Conservation (phyloP, 2,329 filamentous ascomycete species). For the Penicillium sp. region DNA sequence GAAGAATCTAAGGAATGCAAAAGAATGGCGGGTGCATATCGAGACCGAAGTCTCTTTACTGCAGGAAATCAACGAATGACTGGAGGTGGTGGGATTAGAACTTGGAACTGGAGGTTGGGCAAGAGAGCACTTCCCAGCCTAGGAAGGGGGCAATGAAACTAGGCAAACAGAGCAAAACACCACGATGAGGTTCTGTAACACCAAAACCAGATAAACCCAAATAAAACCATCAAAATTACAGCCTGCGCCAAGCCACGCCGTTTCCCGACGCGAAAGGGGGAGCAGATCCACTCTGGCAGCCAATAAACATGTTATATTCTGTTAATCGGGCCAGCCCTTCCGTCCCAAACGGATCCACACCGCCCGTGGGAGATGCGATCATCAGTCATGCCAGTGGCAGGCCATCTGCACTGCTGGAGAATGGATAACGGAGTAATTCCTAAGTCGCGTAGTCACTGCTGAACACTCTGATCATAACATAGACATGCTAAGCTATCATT, state of each 20-base stretch:
- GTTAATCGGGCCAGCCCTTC: neutral
- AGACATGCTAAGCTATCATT: neutral
- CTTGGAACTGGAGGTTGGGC: neutral
- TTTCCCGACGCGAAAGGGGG: slow-evolving; percentile 10
- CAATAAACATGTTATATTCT: neutral
- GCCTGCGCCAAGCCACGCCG: slow-evolving; percentile 7
- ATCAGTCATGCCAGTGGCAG: slow-evolving; percentile 1
- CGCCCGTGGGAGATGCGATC: slow-evolving; percentile 6
- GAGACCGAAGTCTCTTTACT: slow-evolving; percentile 18
- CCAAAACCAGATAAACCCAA: neutral
- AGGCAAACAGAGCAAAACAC: neutral
- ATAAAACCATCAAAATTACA: slow-evolving; percentile 11
- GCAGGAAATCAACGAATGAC: slow-evolving; percentile 33
- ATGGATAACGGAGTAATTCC: neutral
- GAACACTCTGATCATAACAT: neutral
- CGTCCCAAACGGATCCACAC: slow-evolving; percentile 4
- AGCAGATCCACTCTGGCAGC: neutral
- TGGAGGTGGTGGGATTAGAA: slow-evolving; percentile 14
- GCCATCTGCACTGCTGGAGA: neutral
- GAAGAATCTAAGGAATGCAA: slow-evolving; percentile 18
- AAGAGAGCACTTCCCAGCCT: neutral
- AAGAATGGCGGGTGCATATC: slow-evolving; percentile 20
- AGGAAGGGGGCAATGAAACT: neutral
- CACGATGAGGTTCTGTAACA: neutral
- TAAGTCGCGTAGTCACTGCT: neutral